Conservation (phyloP, 805 yeast genomes). For the Nakazawaea ernobii region DNA sequence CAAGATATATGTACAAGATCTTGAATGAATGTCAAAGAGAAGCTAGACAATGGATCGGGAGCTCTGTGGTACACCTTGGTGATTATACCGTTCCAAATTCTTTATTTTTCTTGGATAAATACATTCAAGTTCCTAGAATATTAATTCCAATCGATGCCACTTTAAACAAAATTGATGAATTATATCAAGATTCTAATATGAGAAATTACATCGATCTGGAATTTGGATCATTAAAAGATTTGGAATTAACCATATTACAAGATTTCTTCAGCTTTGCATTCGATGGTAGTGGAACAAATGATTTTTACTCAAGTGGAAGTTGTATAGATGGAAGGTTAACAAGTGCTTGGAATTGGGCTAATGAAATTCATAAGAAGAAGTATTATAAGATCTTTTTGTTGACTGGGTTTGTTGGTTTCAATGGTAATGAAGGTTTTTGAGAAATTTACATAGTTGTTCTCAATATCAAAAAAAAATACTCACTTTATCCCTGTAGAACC, state of each 20-base stretch:
- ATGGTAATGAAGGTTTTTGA: conserved; percentile 61
- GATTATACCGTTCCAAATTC: conserved; percentile 85
- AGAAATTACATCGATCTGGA: conserved; percentile 49
- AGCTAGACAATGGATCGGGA: conserved; percentile 67
- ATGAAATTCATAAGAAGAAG: conserved; percentile 59
- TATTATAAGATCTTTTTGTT: conserved; percentile 56
- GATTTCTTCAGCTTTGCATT: conserved; percentile 56
- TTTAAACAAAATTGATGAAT: conserved; percentile 46
- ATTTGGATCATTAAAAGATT: conserved; percentile 48
- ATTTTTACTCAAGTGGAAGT: conserved; percentile 77
- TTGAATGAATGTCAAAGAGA: conserved; percentile 62
- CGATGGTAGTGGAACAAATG: conserved; percentile 82
- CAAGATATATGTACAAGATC: conserved; percentile 66
- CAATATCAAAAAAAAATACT: too few species aligned
- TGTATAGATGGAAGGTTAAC: conserved; percentile 82
- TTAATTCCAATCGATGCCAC: conserved; percentile 66
- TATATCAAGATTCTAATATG: conserved; percentile 43
- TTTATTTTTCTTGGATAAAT: conserved; percentile 70
- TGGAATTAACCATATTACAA: conserved; percentile 41
- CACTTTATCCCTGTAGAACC: too few species aligned
- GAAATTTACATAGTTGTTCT: not conserved
- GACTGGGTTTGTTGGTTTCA: conserved; percentile 70
- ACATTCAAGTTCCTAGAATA: conserved; percentile 73
- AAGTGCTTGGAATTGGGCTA: conserved; percentile 81
- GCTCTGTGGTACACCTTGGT: conserved; percentile 74